Evolutionary conservation across 768 basidiomycete genomes (phyloP), one percentile per base, ranked within the genome.

Genomic region (Russula griseocarnosa): DNA sequence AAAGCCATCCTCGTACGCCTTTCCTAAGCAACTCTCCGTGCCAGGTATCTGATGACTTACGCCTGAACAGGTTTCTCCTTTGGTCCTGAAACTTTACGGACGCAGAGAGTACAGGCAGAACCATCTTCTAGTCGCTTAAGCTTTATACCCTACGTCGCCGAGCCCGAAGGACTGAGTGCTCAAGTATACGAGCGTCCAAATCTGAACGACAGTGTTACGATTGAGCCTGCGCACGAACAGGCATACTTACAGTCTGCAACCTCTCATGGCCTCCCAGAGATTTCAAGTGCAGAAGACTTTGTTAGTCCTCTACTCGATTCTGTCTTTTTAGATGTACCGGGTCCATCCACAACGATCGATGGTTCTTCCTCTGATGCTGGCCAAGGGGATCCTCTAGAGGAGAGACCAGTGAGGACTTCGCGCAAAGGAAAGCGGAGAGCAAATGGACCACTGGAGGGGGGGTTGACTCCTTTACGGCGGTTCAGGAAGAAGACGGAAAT

Each of bases 401-500:
- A 40, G 30, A 66, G 49, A 49, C 52, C 56, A 3, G 55, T n/a
- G 28, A 64, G 26, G 44, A n/a, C 26, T 13, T 56, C 8, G 46
- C 52, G 14, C 47, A 44, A 62, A 60, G 63, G 61, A 44, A 63
- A 64, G 62, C 62, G 60, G 57, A 46, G 26, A 53, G 57, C 54
- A n/a, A 61, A 38, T 50, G 18, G 52, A n/a, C 2, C 38, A 13
- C 6, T 9, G 42, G 60, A 46, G 28, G 63, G 61, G 58, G 49
- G 24, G 24, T 57, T 51, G 38, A 59, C 60, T 55, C 59, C 63
- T 40, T 55, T 63, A 50, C 62, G 62, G 51, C 68, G 67, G 58
- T 65, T 64, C 38, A 65, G 67, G 57, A 71, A 69, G 68, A 87
- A 86, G 76, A 83, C 82, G 38, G 76, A 76, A 26, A 79, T 90